These are phyloP conservation scores for Polyplosphaeria fusca DNA, from an alignment of 495 filamentous ascomycete genomes.

Conservation along the genomic window DNA sequence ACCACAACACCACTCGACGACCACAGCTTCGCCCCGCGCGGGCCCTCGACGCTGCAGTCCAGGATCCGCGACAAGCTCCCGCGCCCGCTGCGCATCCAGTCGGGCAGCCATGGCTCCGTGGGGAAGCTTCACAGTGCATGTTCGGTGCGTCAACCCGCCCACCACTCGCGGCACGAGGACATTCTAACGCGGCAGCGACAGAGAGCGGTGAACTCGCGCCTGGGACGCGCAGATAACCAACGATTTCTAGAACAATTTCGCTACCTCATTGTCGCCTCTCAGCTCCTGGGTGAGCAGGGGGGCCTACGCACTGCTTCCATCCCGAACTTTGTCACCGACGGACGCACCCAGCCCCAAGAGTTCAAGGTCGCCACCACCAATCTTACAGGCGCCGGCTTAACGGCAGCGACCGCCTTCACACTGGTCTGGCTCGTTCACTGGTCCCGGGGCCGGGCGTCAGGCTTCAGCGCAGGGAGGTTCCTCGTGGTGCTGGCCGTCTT, in stretches of 20 bases:
- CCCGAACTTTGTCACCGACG: slow-evolving; percentile 32
- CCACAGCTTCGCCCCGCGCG: slow-evolving; percentile 66
- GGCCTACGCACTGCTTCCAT: slow-evolving; percentile 15
- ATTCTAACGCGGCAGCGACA: slow-evolving; percentile 33
- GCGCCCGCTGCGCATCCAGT: slow-evolving; percentile 57
- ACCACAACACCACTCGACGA: neutral
- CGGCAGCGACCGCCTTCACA: slow-evolving; percentile 58
- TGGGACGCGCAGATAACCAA: slow-evolving; percentile 77
- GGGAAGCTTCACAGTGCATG: slow-evolving; percentile 56
- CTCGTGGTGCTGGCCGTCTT: slow-evolving; percentile 57
- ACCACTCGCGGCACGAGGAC: slow-evolving; percentile 15
- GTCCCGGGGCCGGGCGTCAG: slow-evolving; percentile 51
- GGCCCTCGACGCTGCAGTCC: slow-evolving; percentile 62
- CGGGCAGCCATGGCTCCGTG: slow-evolving; percentile 51
- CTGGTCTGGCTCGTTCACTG: slow-evolving; percentile 73
- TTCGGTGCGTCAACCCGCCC: slow-evolving; percentile 49
- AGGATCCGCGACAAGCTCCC: slow-evolving; percentile 66
- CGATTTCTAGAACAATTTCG: slow-evolving; percentile 93
- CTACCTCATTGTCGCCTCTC: slow-evolving; percentile 92
- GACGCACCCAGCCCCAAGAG: slow-evolving; percentile 32
- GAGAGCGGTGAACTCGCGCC: slow-evolving; percentile 66
- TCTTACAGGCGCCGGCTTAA: slow-evolving; percentile 51
- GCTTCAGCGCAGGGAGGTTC: slow-evolving; percentile 53
- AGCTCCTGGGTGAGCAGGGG: slow-evolving; percentile 66
- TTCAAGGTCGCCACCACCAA: slow-evolving; percentile 35